Evolutionary conservation across 2,329 filamentous ascomycete species (phyloP).

Genomic region (Lojkania enalia): DNA sequence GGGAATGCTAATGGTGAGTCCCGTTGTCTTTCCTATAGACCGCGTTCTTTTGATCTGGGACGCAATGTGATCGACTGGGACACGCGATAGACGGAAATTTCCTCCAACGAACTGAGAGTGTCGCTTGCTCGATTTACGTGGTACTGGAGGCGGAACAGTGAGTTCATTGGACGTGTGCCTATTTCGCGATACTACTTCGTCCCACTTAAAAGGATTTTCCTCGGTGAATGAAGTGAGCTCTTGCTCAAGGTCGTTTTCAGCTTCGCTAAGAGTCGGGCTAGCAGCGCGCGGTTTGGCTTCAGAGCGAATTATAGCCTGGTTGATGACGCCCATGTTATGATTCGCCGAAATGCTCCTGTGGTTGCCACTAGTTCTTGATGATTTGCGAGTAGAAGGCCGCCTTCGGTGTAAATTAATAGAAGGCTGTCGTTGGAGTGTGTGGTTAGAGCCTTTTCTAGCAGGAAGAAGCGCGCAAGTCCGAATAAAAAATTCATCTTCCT

Average conservation of each 20-base stretch:
- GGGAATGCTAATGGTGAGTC: conserved; percentile 32
- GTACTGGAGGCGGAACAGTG: conserved; percentile 38
- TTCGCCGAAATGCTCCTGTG: conserved; percentile 20
- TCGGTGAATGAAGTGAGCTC: conserved; percentile 27
- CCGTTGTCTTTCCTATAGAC: conserved; percentile 20
- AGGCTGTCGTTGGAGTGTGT: conserved; percentile 8
- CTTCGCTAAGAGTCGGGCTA: conserved; percentile 50
- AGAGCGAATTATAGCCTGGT: conserved; percentile 26
- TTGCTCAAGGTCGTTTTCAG: conserved; percentile 17
- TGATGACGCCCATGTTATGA: conserved; percentile 25
- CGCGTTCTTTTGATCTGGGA: conserved; percentile 29
- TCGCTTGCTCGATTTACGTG: conserved; percentile 49
- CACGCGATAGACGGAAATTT: conserved; percentile 24
- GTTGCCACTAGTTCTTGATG: conserved; percentile 22
- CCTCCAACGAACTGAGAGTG: conserved; percentile 27
- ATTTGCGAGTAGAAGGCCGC: conserved; percentile 23
- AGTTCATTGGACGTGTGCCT: not conserved
- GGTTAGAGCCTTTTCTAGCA: not conserved
- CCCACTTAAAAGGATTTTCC: conserved; percentile 25
- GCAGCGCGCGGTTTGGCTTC: conserved; percentile 21
- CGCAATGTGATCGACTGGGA: conserved; percentile 36
- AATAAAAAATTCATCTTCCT: conserved; percentile 28
- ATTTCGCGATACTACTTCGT: conserved; percentile 15
- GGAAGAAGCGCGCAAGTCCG: conserved; percentile 28
- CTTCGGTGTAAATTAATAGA: conserved; percentile 17